A percentile compares a stretch with the other conserved stretches of the same genome.
phyloP scores from a whole-genome alignment of 441 rosid genomes.

The Theobroma grandiflorum region DNA sequence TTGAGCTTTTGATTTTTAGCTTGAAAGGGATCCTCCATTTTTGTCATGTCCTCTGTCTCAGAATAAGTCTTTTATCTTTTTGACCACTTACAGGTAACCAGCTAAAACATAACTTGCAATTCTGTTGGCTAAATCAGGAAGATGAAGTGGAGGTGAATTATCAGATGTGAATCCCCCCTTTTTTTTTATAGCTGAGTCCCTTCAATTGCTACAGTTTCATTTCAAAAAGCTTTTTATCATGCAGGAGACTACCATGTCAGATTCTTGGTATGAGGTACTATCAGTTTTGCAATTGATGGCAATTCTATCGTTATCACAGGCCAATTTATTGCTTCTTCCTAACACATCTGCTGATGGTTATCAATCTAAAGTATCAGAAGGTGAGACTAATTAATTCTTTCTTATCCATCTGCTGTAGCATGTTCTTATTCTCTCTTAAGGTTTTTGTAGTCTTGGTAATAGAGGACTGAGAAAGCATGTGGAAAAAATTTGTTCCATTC shows the following conservation, averaged over 20 bases:
- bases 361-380: slow-evolving; percentile 44
- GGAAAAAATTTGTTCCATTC: neutral
- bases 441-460: neutral
- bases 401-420: neutral
- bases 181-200: neutral
- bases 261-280: slow-evolving; percentile 54
- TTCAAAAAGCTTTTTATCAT: neutral
- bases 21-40: neutral
- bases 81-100: slow-evolving; percentile 38
- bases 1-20: slow-evolving; percentile 14
- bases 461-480: neutral
- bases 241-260: slow-evolving; percentile 52
- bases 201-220: neutral
- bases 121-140: slow-evolving; percentile 57
- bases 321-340: slow-evolving; percentile 51
- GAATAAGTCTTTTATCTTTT: slow-evolving; percentile 10
- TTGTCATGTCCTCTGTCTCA: neutral
- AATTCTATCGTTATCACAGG: slow-evolving; percentile 44
- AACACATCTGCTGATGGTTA: slow-evolving; percentile 34
- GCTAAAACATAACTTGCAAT: slow-evolving; percentile 41
- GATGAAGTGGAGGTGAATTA: slow-evolving; percentile 47
- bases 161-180: neutral
- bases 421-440: neutral
- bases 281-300: slow-evolving; percentile 60
- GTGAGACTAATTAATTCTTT: slow-evolving; percentile 28